Conservation (phyloP, 106 monocot genomes). For the Dendrobium huoshanense region DNA sequence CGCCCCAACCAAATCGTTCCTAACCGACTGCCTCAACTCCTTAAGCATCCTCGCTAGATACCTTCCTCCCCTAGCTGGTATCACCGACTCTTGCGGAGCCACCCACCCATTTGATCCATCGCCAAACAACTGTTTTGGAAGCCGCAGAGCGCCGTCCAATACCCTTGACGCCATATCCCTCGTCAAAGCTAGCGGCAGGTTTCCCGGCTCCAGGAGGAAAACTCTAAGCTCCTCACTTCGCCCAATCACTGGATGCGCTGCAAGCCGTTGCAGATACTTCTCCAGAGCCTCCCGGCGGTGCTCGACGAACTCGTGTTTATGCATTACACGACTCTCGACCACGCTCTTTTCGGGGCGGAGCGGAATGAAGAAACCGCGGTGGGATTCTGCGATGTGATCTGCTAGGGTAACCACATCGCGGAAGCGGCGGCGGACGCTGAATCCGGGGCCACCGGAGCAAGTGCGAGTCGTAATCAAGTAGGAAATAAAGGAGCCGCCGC, state of each 20-base stretch:
- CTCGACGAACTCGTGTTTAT: constrained; percentile 62
- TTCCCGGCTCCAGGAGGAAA: constrained; percentile 61
- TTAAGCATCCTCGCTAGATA: constrained; percentile 84
- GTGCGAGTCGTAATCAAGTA: constrained; percentile 49
- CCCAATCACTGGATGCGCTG: constrained; percentile 59
- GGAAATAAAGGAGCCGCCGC: constrained; percentile 43
- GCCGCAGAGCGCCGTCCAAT: constrained; percentile 64
- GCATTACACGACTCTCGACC: constrained; percentile 79
- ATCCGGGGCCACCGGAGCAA: constrained; percentile 9
- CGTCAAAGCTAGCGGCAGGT: constrained; percentile 45
- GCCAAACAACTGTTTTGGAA: constrained; percentile 69
- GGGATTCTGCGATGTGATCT: constrained; percentile 63
- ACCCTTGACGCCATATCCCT: constrained; percentile 76
- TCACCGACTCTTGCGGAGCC: constrained; percentile 62
- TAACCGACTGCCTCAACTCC: constrained; percentile 82
- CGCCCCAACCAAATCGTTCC: constrained; percentile 61
- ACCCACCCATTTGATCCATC: constrained; percentile 15
- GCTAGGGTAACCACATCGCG: constrained; percentile 81
- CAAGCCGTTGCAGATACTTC: constrained; percentile 60
- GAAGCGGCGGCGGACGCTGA: constrained; percentile 65
- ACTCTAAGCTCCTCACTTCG: constrained; percentile 60
- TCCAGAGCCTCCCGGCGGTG: constrained; percentile 60
- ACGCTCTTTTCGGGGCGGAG: constrained; percentile 80
- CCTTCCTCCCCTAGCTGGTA: constrained; percentile 77
- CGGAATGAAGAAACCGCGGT: constrained; percentile 70